Evolutionary conservation across 441 rosid species (phyloP).

Genomic region (Dalechampia spathulata): DNA sequence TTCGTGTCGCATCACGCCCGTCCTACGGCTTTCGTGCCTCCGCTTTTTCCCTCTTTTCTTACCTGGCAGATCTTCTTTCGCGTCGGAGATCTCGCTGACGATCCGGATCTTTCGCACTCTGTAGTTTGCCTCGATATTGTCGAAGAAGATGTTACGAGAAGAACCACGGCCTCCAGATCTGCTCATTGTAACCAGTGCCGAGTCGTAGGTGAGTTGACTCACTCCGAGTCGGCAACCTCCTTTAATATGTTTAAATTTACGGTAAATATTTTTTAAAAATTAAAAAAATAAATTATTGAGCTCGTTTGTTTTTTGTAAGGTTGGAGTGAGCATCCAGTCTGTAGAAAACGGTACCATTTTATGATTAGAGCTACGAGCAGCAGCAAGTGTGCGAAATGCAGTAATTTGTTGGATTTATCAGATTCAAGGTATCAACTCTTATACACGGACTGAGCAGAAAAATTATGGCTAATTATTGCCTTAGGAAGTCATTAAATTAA

Average conservation of each 20-base stretch:
- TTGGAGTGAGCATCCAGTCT: slow-evolving; percentile 74
- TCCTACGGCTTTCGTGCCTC: slow-evolving; percentile 32
- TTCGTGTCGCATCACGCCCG: slow-evolving; percentile 39
- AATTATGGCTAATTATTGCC: too few species aligned
- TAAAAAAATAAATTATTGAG: neutral
- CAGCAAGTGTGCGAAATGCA: slow-evolving; percentile 33
- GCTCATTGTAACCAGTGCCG: slow-evolving; percentile 73
- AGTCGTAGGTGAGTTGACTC: slow-evolving; percentile 59
- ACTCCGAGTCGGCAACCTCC: neutral
- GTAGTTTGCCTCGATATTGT: slow-evolving; percentile 45
- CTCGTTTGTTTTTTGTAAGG: slow-evolving; percentile 25
- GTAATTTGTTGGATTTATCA: slow-evolving; percentile 30
- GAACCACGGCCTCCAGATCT: slow-evolving; percentile 51
- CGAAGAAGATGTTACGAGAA: slow-evolving; percentile 61
- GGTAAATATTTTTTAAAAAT: neutral
- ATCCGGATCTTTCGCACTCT: slow-evolving; percentile 27
- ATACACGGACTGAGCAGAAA: too few species aligned
- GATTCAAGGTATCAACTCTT: slow-evolving; percentile 27
- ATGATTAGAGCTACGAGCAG: slow-evolving; percentile 35
- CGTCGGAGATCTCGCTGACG: slow-evolving; percentile 36
- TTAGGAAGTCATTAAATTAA: too few species aligned
- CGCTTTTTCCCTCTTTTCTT: slow-evolving; percentile 38
- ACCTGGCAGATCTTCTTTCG: slow-evolving; percentile 60
- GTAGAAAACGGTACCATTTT: slow-evolving; percentile 62
- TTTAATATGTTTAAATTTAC: too few species aligned